Percentiles rank a stretch among this genome's conserved stretches.
Evolutionary conservation across 1,284 basidiomycete species (phyloP).

Genomic region (Coniophora puteana): DNA sequence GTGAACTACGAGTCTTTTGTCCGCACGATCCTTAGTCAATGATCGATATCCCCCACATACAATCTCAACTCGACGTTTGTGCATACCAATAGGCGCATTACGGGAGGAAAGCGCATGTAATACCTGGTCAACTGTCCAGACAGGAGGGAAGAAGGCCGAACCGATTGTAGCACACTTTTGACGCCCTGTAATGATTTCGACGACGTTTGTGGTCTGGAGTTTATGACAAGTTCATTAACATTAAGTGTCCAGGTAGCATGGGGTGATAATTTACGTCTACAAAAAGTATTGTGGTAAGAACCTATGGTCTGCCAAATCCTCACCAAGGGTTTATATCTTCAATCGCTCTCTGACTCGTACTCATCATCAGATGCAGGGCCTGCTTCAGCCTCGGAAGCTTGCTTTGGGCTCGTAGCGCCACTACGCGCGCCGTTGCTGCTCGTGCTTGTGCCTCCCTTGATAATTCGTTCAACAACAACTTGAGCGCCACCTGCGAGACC

Average conservation of each 20-base stretch:
- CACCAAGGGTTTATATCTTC: constrained; percentile 5
- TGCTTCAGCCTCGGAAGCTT: no score
- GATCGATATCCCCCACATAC: constrained; percentile 10
- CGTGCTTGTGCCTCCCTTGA: constrained; percentile 16
- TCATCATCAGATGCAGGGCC: constrained; percentile 39
- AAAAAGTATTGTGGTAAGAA: constrained; percentile 5
- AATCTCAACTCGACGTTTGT: neutral
- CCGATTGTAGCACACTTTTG: no score
- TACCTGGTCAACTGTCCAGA: no score
- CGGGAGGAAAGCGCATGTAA: no score
- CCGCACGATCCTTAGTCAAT: constrained; percentile 87
- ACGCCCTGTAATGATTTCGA: no score
- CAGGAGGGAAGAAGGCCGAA: no score
- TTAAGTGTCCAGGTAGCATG: constrained; percentile 3
- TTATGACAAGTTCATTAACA: no score
- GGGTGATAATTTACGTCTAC: constrained; percentile 1
- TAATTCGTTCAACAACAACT: constrained; percentile 66
- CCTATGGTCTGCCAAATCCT: neutral
- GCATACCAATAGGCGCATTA: no score
- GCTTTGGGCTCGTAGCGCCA: no score
- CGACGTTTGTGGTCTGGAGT: neutral
- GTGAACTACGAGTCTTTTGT: constrained; percentile 98
- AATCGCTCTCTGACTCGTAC: constrained; percentile 59
- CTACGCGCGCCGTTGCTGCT: no score
- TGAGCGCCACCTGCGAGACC: constrained; percentile 63